Conservation (phyloP, 2,329 filamentous ascomycete species). For the Calonectria multiphialidica region DNA sequence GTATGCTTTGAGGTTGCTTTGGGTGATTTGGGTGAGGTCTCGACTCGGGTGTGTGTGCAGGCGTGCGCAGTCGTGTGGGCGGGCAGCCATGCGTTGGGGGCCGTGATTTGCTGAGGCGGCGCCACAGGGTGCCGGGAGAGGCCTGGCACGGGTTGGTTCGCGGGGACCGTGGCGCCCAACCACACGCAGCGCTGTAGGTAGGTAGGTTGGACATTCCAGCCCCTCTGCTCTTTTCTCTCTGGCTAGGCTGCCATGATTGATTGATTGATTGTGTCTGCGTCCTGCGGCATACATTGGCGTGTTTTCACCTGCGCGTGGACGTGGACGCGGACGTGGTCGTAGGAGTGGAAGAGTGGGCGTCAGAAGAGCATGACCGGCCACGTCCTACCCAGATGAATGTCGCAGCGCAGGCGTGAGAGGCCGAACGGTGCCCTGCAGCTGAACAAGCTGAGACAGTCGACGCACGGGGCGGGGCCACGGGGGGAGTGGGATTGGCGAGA, state of each 20-base stretch:
- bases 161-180: slow-evolving; percentile 15
- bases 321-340: too few species aligned
- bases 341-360: too few species aligned
- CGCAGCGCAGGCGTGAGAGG: background rate
- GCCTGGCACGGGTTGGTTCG: slow-evolving; percentile 3
- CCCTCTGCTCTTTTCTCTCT: background rate
- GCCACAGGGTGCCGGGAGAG: slow-evolving; percentile 13
- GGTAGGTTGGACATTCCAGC: background rate
- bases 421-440: background rate
- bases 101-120: slow-evolving; percentile 22
- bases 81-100: background rate
- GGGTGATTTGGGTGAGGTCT: background rate
- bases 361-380: background rate
- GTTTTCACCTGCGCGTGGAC: too few species aligned
- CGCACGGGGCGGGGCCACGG: slow-evolving; percentile 11
- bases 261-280: too few species aligned
- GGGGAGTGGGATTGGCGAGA: background rate
- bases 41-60: background rate
- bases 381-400: background rate
- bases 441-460: slow-evolving; percentile 5
- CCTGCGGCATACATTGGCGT: too few species aligned
- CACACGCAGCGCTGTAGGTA: too few species aligned
- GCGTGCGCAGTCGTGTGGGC: too few species aligned
- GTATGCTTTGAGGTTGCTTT: background rate
- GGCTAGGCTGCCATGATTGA: too few species aligned